Evolutionary conservation across 257 asterid genomes (phyloP).

Genomic region (Solanum neorickii): DNA sequence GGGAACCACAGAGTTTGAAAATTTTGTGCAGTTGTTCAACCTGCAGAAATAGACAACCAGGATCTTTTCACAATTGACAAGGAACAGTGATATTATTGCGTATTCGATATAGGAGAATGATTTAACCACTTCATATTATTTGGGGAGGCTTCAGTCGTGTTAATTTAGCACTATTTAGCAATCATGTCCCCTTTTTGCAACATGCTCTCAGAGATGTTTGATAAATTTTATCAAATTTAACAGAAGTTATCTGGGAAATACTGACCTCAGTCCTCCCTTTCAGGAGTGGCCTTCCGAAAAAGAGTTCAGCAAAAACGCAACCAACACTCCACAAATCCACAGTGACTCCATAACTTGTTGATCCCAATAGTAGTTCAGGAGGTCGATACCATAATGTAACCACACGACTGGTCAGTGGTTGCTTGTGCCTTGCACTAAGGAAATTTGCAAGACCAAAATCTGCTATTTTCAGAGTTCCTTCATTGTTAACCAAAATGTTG

Average conservation of each 20-base stretch:
- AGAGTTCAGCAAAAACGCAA: constrained; percentile 88
- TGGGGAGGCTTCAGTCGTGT: not conserved
- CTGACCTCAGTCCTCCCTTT: constrained; percentile 93
- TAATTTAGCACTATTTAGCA: not conserved
- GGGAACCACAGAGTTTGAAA: constrained; percentile 80
- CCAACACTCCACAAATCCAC: constrained; percentile 95
- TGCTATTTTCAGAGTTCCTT: constrained; percentile 70
- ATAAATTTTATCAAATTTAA: not conserved
- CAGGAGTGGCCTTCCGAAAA: constrained; percentile 73
- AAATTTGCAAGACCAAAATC: constrained; percentile 93
- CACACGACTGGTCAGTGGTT: constrained; percentile 74
- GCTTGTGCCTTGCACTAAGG: constrained; percentile 34
- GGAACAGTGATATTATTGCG: not conserved
- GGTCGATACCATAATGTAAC: constrained; percentile 98
- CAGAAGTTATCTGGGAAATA: not conserved
- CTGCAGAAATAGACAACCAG: constrained; percentile 15
- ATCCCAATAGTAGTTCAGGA: constrained; percentile 86
- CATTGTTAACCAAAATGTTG: constrained; percentile 68
- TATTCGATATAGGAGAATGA: not conserved
- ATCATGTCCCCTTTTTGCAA: not conserved
- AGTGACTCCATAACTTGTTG: constrained; percentile 61
- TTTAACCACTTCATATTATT: not conserved
- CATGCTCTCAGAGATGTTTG: not conserved
- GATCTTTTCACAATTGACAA: not conserved
- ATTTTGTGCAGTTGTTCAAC: constrained; percentile 93